These are phyloP conservation scores for Phaeolepiota aurea DNA, from an alignment of 768 basidiomycete species.

Conservation along the genomic window DNA sequence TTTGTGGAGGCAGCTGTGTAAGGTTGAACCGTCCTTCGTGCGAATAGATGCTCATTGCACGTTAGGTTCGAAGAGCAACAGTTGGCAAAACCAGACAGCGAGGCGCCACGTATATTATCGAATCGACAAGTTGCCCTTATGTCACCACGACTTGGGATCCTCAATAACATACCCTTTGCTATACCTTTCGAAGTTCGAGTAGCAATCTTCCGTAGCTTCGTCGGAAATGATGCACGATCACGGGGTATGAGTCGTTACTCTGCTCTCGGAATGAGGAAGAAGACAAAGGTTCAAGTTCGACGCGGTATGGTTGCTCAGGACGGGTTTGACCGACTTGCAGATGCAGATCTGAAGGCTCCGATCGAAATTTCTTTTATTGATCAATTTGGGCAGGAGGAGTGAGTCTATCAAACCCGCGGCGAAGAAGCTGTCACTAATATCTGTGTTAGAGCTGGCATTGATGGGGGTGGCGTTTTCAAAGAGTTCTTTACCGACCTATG, in stretches of 20 bases:
- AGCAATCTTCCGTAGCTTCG: constrained; percentile 79
- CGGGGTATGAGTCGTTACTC: background rate
- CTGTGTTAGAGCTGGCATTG: constrained; percentile 70
- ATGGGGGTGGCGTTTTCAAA: constrained; percentile 96
- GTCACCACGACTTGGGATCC: constrained; percentile 79
- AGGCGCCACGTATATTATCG: constrained; percentile 24
- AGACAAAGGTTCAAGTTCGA: constrained; percentile 48
- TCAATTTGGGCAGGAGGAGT: constrained; percentile 83
- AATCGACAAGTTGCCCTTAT: constrained; percentile 70
- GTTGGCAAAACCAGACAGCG: constrained; percentile 5
- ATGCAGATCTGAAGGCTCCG: constrained; percentile 71
- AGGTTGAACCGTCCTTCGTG: constrained; percentile 14
- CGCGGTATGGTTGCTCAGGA: constrained; percentile 79
- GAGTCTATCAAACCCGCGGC: too few species aligned
- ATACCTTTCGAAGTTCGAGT: constrained; percentile 92
- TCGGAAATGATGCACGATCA: constrained; percentile 46
- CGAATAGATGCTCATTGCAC: background rate
- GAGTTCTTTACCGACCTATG: constrained; percentile 92
- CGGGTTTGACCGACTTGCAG: constrained; percentile 78
- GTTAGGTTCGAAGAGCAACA: constrained; percentile 11
- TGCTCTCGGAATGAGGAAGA: constrained; percentile 4
- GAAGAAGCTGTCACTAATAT: too few species aligned
- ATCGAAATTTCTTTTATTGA: constrained; percentile 91
- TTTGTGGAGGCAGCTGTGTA: constrained; percentile 89
- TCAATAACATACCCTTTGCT: constrained; percentile 94